A percentile compares a stretch with the other conserved stretches of the same genome.
phyloP scores from a whole-genome alignment of 2,329 filamentous ascomycete species.

The Ophiostoma piceae region DNA sequence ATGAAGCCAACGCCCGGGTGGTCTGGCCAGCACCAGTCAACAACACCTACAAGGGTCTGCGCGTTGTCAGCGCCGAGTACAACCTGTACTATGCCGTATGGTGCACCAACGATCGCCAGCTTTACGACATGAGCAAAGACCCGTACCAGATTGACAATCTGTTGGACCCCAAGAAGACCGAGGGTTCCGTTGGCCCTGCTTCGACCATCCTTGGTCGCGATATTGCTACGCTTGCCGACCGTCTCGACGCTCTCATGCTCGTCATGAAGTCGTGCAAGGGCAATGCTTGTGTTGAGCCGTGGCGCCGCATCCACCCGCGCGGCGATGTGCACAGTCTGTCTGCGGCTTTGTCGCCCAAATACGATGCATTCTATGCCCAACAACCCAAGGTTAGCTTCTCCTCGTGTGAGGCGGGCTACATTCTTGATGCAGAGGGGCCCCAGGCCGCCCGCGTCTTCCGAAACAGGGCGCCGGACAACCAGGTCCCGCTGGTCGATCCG shows the following conservation, averaged over 20 bases:
- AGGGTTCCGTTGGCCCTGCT: conserved; percentile 21
- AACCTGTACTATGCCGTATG: conserved; percentile 61
- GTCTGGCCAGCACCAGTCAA: conserved; percentile 28
- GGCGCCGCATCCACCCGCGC: conserved; percentile 50
- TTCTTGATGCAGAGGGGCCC: conserved; percentile 50
- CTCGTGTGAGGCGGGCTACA: conserved; percentile 51
- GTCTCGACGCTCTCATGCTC: conserved; percentile 54
- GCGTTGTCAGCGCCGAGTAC: conserved; percentile 49
- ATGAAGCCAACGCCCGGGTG: not conserved
- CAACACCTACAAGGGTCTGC: conserved; percentile 57
- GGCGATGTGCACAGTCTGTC: conserved; percentile 46
- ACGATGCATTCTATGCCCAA: conserved; percentile 48
- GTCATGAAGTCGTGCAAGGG: conserved; percentile 57
- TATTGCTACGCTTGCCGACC: conserved; percentile 38
- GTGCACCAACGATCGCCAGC: conserved; percentile 62
- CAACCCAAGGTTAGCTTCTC: conserved; percentile 48
- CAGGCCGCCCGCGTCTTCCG: not conserved
- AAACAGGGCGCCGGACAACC: not conserved
- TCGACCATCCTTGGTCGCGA: conserved; percentile 33
- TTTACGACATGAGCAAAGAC: conserved; percentile 50
- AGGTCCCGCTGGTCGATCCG: not conserved
- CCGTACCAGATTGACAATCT: conserved; percentile 48
- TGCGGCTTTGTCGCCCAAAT: conserved; percentile 45
- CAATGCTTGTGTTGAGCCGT: conserved; percentile 48
- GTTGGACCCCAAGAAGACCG: conserved; percentile 21